Evolutionary conservation across 768 basidiomycete genomes (phyloP).

Genomic region (Auriscalpium vulgare): DNA sequence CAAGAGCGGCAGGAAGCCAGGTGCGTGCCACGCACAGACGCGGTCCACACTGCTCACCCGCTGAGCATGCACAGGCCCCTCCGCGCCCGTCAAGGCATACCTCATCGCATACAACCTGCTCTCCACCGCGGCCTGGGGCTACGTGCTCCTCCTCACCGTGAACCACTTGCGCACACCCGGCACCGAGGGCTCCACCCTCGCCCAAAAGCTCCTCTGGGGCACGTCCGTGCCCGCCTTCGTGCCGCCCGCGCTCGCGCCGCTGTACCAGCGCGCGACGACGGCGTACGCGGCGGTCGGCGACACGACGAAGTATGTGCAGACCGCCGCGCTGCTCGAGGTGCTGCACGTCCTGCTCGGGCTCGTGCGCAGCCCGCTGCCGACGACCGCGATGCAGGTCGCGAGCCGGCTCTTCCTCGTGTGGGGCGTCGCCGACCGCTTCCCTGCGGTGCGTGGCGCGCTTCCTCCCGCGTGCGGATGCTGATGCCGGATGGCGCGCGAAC

Average conservation of each 20-base stretch:
- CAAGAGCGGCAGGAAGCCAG: background rate
- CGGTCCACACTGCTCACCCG: background rate
- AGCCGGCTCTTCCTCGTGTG: constrained; percentile 80
- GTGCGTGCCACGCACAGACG: background rate
- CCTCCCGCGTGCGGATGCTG: background rate
- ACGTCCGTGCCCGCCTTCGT: constrained; percentile 25
- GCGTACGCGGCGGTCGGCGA: constrained; percentile 55
- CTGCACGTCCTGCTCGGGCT: constrained; percentile 70
- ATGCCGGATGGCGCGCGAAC: background rate
- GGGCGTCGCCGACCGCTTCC: constrained; percentile 66
- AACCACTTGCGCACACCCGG: constrained; percentile 1
- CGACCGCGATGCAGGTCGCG: constrained; percentile 73
- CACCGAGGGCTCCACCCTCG: background rate
- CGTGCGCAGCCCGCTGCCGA: constrained; percentile 70
- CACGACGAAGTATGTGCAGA: constrained; percentile 70
- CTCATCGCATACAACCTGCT: constrained; percentile 16
- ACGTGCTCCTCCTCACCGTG: constrained; percentile 11
- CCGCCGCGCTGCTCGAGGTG: constrained; percentile 75
- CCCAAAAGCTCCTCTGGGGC: background rate
- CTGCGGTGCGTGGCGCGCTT: constrained; percentile 36
- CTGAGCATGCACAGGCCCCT: background rate
- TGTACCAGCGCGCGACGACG: constrained; percentile 45
- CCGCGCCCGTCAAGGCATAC: constrained; percentile 9
- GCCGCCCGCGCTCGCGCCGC: constrained; percentile 32
- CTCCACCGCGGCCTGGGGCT: constrained; percentile 9